Evolutionary conservation across 768 basidiomycete species (phyloP).

Genomic region (Crassisporium funariophilum): DNA sequence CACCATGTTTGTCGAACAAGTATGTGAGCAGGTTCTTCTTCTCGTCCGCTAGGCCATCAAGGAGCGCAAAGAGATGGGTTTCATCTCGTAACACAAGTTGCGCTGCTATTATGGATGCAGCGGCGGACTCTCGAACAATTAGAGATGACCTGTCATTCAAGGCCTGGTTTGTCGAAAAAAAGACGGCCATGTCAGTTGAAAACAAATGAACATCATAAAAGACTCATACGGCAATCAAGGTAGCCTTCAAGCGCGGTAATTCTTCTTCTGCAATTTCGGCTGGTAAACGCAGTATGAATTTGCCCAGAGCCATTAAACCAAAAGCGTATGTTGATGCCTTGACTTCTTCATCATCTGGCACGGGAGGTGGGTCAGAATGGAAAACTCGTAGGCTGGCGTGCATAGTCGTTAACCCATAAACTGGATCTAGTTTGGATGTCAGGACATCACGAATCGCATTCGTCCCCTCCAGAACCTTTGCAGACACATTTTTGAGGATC

Average conservation of each 20-base stretch:
- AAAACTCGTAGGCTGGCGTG: constrained; percentile 73
- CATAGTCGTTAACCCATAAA: constrained; percentile 83
- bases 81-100: constrained; percentile 84
- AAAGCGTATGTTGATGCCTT: constrained; percentile 77
- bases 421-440: constrained; percentile 72
- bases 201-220: background rate
- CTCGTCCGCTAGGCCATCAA: constrained; percentile 84
- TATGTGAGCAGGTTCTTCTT: constrained; percentile 91
- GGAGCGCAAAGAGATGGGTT: constrained; percentile 75
- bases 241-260: constrained; percentile 71
- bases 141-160: constrained; percentile 72
- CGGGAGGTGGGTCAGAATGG: constrained; percentile 49
- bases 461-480: constrained; percentile 80
- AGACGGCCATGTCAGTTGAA: background rate
- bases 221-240: constrained; percentile 63
- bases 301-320: constrained; percentile 81
- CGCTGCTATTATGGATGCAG: constrained; percentile 80
- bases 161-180: constrained; percentile 43
- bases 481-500: constrained; percentile 6
- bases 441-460: constrained; percentile 79
- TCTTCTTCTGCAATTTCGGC: constrained; percentile 87
- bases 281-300: constrained; percentile 79
- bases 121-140: constrained; percentile 83
- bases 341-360: constrained; percentile 45
- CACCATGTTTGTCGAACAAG: constrained; percentile 86